Percentiles rank a stretch among this genome's conserved stretches.
These are phyloP conservation scores for Cladosporium sp. DNA, from an alignment of 2,329 filamentous ascomycete genomes.

Conservation along the genomic window DNA sequence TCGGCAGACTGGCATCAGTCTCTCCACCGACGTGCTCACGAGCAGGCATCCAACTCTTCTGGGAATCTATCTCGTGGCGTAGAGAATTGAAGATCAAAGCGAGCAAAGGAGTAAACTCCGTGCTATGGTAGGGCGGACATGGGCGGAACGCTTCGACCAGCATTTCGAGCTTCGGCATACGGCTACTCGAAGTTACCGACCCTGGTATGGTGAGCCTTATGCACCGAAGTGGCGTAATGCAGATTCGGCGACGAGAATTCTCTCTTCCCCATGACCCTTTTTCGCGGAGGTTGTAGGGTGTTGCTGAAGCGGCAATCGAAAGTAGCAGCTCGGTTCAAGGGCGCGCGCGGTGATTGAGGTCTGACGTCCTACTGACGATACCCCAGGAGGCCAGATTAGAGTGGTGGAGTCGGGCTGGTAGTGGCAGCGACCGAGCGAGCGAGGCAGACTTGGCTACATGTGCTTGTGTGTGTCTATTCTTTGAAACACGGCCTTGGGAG, in stretches of 20 bases:
- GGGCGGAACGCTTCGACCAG: neutral
- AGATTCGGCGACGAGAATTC: neutral
- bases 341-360: neutral
- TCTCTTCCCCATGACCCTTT: neutral
- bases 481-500: neutral
- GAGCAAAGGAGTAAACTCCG: neutral
- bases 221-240: neutral
- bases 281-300: neutral
- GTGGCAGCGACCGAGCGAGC: neutral
- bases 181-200: neutral
- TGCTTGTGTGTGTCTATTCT: constrained; percentile 6
- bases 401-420: neutral
- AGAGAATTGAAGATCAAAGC: neutral
- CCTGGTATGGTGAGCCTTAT: neutral
- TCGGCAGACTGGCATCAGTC: too few species aligned
- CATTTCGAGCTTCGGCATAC: neutral
- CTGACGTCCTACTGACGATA: neutral
- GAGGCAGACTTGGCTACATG: neutral
- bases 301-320: neutral
- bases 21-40: neutral
- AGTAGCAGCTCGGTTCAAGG: neutral
- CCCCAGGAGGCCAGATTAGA: constrained; percentile 1
- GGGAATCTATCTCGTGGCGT: neutral
- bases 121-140: neutral
- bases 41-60: neutral